Evolutionary conservation across 108 stramenopile species (phyloP).

Genomic region (Pseudonitzschia multiseries): DNA sequence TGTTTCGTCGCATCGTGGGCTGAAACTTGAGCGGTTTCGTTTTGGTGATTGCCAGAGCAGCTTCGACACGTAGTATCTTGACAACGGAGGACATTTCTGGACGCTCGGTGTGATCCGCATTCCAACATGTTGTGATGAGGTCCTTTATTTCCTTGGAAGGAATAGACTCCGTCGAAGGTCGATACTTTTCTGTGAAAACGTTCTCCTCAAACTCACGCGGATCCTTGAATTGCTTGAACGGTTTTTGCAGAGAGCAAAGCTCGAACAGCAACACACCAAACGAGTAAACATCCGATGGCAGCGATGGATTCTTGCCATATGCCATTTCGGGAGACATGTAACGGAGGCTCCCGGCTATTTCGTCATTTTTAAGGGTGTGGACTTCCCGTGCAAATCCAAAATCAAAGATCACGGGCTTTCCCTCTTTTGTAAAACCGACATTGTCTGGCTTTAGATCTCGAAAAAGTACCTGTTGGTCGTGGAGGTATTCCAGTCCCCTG

Average conservation of each 20-base stretch:
- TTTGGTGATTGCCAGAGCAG: not conserved
- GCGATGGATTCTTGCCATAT: constrained; percentile 32
- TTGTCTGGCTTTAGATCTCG: constrained; percentile 74
- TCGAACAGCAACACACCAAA: constrained; percentile 58
- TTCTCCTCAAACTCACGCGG: constrained; percentile 37
- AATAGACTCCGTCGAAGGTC: constrained; percentile 33
- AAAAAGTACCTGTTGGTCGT: constrained; percentile 41
- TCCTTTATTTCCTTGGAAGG: constrained; percentile 38
- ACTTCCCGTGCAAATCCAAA: constrained; percentile 57
- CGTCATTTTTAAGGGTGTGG: constrained; percentile 24
- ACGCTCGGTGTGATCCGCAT: constrained; percentile 24
- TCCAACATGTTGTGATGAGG: constrained; percentile 50
- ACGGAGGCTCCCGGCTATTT: constrained; percentile 53
- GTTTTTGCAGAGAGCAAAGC: constrained; percentile 42
- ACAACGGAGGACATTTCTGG: constrained; percentile 47
- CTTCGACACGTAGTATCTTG: constrained; percentile 29
- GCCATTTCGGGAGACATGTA: constrained; percentile 77
- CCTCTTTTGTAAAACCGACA: constrained; percentile 45
- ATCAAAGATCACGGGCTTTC: constrained; percentile 55
- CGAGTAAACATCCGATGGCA: constrained; percentile 58
- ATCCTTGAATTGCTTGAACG: constrained; percentile 42
- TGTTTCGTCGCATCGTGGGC: no score
- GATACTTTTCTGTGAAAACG: constrained; percentile 37
- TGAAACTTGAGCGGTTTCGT: not conserved
- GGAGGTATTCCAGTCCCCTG: constrained; percentile 58